Percentiles rank a stretch among this genome's conserved stretches.
These are phyloP conservation scores for Coleophoma cylindrospora DNA, from an alignment of 2,329 filamentous ascomycete species.

Conservation along the genomic window DNA sequence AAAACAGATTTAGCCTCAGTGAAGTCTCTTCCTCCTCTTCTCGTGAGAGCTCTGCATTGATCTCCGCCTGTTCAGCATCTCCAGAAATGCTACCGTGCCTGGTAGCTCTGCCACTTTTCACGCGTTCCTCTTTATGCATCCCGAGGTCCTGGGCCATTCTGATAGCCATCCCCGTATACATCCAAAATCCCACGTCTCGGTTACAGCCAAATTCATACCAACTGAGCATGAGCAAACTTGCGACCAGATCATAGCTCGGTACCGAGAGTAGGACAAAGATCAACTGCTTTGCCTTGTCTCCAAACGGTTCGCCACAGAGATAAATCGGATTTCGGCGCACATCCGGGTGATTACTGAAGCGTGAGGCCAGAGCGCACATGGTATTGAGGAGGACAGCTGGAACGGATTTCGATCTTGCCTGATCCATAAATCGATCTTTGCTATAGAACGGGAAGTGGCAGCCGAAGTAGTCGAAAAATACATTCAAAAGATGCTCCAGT, in stretches of 20 bases:
- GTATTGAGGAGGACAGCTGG: constrained; percentile 1
- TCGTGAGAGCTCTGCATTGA: background rate
- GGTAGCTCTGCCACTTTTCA: background rate
- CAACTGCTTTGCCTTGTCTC: constrained; percentile 1
- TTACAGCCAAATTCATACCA: constrained; percentile 1
- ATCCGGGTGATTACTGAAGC: background rate
- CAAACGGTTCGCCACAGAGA: constrained; percentile 1
- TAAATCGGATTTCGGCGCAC: background rate
- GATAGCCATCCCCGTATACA: constrained; percentile 4
- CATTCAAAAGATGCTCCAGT: background rate
- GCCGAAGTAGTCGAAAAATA: constrained; percentile 1
- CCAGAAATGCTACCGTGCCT: background rate
- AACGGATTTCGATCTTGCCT: background rate
- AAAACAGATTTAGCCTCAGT: background rate
- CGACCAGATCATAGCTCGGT: constrained; percentile 2
- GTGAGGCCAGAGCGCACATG: background rate
- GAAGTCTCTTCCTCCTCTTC: background rate
- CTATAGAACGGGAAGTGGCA: constrained; percentile 3
- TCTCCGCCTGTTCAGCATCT: background rate
- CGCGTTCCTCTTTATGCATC: constrained; percentile 1
- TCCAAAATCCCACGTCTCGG: constrained; percentile 3
- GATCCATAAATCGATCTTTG: background rate
- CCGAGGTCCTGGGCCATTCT: constrained; percentile 1
- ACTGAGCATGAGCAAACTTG: constrained; percentile 1
- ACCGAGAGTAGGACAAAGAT: background rate